Conservation (phyloP, 805 yeast species). For the Nakazawaea holstii region DNA sequence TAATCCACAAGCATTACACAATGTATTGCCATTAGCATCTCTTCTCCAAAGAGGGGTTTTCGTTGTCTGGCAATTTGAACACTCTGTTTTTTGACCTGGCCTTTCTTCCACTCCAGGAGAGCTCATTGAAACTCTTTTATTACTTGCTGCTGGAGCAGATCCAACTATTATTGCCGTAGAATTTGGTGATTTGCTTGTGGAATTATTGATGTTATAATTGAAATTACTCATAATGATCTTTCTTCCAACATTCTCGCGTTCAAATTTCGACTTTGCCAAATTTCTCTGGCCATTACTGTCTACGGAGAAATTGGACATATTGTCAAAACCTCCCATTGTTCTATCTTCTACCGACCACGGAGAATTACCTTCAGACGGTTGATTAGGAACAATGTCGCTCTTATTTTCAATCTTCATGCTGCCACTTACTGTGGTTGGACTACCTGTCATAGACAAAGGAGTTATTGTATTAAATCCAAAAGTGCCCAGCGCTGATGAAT, state of each 20-base stretch:
- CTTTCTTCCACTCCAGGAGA: neutral
- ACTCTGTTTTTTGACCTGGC: slow-evolving; percentile 23
- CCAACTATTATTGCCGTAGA: neutral
- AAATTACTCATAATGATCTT: slow-evolving; percentile 11
- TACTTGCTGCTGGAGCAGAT: neutral
- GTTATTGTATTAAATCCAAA: slow-evolving; percentile 2
- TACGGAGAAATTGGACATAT: neutral
- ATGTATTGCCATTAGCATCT: slow-evolving; percentile 52
- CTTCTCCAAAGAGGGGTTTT: slow-evolving; percentile 62
- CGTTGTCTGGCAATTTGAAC: slow-evolving; percentile 52
- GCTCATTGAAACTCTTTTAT: slow-evolving; percentile 4
- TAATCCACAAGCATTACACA: slow-evolving; percentile 62
- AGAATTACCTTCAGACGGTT: too few species aligned
- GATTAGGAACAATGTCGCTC: neutral
- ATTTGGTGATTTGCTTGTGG: slow-evolving; percentile 5
- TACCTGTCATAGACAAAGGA: slow-evolving; percentile 10
- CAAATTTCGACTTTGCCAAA: neutral
- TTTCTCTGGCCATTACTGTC: neutral
- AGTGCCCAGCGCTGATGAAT: neutral
- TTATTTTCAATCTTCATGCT: slow-evolving; percentile 1
- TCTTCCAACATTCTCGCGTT: slow-evolving; percentile 8
- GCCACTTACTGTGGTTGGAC: slow-evolving; percentile 7
- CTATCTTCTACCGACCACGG: neutral
- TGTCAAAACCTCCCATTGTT: neutral
- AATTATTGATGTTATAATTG: slow-evolving; percentile 3